Conservation (phyloP, 2,329 filamentous ascomycete species). For the Stachybotrys chlorohalonatus region DNA sequence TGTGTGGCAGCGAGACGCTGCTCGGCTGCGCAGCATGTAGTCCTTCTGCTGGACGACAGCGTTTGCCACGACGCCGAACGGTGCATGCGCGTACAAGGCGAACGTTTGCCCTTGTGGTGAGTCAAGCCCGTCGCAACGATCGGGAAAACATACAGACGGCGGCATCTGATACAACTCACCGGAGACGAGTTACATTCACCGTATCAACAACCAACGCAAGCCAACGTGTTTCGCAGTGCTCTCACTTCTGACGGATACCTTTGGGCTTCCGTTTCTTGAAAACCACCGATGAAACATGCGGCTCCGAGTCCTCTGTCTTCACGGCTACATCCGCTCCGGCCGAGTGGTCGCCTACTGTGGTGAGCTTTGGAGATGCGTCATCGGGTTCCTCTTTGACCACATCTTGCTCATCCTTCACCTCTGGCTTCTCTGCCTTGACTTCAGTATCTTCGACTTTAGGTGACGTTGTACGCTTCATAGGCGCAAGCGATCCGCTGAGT, state of each 20-base stretch:
- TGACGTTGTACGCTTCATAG: not conserved
- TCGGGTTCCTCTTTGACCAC: conserved; percentile 11
- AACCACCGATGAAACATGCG: conserved; percentile 40
- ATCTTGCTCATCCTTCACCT: conserved; percentile 13
- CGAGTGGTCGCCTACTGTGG: not conserved
- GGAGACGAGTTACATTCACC: too few relatives aligned
- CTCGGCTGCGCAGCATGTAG: too few relatives aligned
- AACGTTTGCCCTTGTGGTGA: too few relatives aligned
- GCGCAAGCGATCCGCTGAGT: conserved; percentile 28
- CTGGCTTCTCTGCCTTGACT: conserved; percentile 12
- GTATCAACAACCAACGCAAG: too few relatives aligned
- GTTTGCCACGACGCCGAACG: too few relatives aligned
- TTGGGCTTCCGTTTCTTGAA: conserved; percentile 77
- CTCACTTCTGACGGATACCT: conserved; percentile 50
- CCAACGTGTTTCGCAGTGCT: not conserved
- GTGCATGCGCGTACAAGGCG: too few relatives aligned
- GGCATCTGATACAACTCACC: not conserved
- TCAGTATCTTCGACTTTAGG: conserved; percentile 9
- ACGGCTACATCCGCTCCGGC: not conserved
- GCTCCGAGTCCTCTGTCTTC: conserved; percentile 7
- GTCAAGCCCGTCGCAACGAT: too few relatives aligned
- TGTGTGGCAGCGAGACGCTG: too few relatives aligned
- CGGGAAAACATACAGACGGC: too few relatives aligned
- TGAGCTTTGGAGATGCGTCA: not conserved
- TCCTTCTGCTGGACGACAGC: too few relatives aligned